Base-by-base conservation (phyloP, 768 basidiomycete species). In the Candolleomyces eurysporus region DNA sequence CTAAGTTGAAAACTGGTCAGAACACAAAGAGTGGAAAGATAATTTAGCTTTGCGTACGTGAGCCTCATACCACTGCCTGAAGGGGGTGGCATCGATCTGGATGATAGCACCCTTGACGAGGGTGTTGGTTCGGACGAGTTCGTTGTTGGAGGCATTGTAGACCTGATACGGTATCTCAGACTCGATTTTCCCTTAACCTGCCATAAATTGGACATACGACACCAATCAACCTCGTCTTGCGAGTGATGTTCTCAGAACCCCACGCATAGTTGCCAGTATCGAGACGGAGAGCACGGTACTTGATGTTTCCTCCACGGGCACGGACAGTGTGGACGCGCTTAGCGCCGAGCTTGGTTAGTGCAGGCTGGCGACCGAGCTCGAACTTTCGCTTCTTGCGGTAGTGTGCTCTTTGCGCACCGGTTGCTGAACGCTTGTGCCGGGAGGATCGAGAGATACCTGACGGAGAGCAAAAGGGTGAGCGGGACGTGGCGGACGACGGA, bases 341-440 rank as follows among this genome's bases (percentile, higher is more conserved):
- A 59, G 89, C 72, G 55, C 97, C 96, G 66, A 99, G 88, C 83
- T 93, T 98, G 74, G 97, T 99, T 85, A 82, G 94, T 68, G 97
- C 97, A 61, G 97, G 83, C 76, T 98, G 97, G 75, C 97, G 94
- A 75, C 96, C 97, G 71, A 98, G 89, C 85, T 99, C 97, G 80
- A 98, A 98, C 83, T 98, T 98, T 90, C 97, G 89, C 93, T 98
- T 99, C 87, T 99, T 99, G 85, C 96, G 94, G 83, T 95, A 96
- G 81, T 91, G 88, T 69, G 94, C 88, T 70, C 91, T 90, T 79
- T 94, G 91, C 62, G 91, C 93, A 71, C 93, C 96, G 53, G 94
- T 89, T 69, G 86, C 90, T 67, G 94, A 91, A 75, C 96, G 94
- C 82, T 98, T 98, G 86, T 98, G 94, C 76, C 96, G 86, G 71